These are phyloP conservation scores for Alliaria petiolata DNA, from an alignment of 345 rosid genomes.

Conservation along the genomic window DNA sequence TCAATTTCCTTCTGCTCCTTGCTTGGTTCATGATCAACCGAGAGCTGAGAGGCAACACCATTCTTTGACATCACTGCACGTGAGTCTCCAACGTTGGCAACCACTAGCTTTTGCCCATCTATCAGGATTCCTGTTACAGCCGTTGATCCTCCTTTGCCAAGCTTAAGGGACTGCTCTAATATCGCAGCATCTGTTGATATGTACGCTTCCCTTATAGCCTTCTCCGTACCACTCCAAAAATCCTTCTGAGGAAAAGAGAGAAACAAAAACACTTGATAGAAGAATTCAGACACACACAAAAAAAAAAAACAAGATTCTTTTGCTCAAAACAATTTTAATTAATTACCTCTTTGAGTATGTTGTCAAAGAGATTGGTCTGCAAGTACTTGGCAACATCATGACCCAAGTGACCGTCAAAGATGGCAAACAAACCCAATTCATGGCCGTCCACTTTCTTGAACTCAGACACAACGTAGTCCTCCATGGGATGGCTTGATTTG, in stretches of 20 bases:
- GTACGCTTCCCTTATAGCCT: slow-evolving; percentile 71
- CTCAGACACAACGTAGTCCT: slow-evolving; percentile 71
- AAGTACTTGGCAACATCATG: slow-evolving; percentile 80
- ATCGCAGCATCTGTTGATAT: slow-evolving; percentile 57
- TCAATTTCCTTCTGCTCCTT: slow-evolving; percentile 63
- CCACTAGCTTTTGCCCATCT: slow-evolving; percentile 63
- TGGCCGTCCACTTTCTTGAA: slow-evolving; percentile 48
- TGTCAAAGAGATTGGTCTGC: slow-evolving; percentile 68
- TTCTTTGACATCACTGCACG: slow-evolving; percentile 75
- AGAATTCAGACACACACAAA: neutral
- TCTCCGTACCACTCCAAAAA: slow-evolving; percentile 66
- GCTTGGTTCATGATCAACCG: slow-evolving; percentile 85
- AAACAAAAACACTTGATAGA: neutral
- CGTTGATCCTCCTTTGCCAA: slow-evolving; percentile 93
- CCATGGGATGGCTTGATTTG: slow-evolving; percentile 81
- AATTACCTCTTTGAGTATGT: slow-evolving; percentile 71
- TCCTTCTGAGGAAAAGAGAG: slow-evolving; percentile 41
- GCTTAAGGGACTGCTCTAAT: slow-evolving; percentile 45
- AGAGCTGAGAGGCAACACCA: slow-evolving; percentile 64
- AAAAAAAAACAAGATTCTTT: neutral
- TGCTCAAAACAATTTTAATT: too few relatives aligned
- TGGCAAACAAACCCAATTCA: slow-evolving; percentile 82
- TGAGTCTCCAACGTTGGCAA: slow-evolving; percentile 92
- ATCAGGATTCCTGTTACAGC: slow-evolving; percentile 93
- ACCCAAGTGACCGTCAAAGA: slow-evolving; percentile 89